These are phyloP conservation scores for Daedaleopsis nitida DNA, from an alignment of 768 basidiomycete species.

Conservation along the genomic window DNA sequence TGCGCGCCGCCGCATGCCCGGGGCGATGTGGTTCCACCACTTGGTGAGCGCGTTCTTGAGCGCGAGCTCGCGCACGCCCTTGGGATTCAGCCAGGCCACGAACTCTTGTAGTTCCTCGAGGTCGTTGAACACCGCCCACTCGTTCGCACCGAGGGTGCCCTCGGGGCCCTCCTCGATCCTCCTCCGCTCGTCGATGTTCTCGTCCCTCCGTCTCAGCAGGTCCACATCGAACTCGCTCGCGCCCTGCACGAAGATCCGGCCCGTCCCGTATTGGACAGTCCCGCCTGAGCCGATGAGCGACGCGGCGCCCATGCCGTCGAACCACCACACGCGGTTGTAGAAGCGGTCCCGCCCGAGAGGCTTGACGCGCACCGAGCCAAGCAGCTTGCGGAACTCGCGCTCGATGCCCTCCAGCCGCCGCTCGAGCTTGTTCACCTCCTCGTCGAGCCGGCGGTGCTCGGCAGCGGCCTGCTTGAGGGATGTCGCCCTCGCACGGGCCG, in stretches of 20 bases:
- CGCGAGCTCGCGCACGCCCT: slow-evolving; percentile 85
- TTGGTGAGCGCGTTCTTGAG: slow-evolving; percentile 76
- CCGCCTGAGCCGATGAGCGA: slow-evolving; percentile 79
- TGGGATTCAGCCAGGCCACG: slow-evolving; percentile 87
- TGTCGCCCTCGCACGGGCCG: slow-evolving; percentile 74
- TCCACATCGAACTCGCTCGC: slow-evolving; percentile 82
- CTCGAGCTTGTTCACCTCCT: slow-evolving; percentile 84
- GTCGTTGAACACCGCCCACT: slow-evolving; percentile 92
- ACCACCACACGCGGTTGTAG: slow-evolving; percentile 97
- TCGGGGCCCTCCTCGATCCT: slow-evolving; percentile 80
- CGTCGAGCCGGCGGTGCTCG: slow-evolving; percentile 82
- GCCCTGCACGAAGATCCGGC: slow-evolving; percentile 91
- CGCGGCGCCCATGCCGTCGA: slow-evolving; percentile 91
- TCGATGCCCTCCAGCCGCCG: slow-evolving; percentile 85
- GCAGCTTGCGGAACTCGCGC: slow-evolving; percentile 89
- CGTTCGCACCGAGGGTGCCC: slow-evolving; percentile 67
- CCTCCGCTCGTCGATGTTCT: slow-evolving; percentile 58
- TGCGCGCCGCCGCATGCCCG: slow-evolving; percentile 75
- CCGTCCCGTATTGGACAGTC: slow-evolving; percentile 82
- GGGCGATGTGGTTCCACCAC: slow-evolving; percentile 82
- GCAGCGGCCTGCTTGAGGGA: slow-evolving; percentile 80
- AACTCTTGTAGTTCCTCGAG: slow-evolving; percentile 89
- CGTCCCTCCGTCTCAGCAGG: slow-evolving; percentile 60
- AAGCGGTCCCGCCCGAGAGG: slow-evolving; percentile 93
- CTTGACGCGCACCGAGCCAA: slow-evolving; percentile 83